phyloP scores from a whole-genome alignment of 192 early-diverging fungal genomes.

The Bifiguratus adelaidae region DNA sequence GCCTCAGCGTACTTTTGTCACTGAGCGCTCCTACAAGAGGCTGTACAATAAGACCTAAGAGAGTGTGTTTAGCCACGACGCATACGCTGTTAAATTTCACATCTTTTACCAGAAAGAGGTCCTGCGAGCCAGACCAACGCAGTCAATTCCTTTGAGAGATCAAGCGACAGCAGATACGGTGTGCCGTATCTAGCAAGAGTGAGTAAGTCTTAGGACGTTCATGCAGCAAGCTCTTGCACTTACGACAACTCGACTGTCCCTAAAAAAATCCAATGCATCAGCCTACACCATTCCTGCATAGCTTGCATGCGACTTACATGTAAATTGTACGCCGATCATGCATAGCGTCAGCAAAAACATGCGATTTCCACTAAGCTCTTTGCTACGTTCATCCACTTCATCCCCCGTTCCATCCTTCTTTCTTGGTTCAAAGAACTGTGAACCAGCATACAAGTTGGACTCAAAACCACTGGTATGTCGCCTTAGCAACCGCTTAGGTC shows the following conservation, averaged over 20 bases:
- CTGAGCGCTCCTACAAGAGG: constrained; percentile 77
- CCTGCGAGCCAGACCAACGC: constrained; percentile 77
- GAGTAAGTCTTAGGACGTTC: neutral
- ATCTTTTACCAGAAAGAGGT: constrained; percentile 42
- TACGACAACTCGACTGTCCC: constrained; percentile 62
- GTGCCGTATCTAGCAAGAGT: constrained; percentile 52
- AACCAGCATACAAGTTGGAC: too few species aligned
- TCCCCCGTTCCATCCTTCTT: too few species aligned
- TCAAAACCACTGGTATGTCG: too few species aligned
- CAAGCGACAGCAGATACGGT: constrained; percentile 54
- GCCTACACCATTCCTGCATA: neutral
- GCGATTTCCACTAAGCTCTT: neutral
- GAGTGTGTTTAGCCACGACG: neutral
- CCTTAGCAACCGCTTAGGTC: too few species aligned
- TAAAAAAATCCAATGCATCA: constrained; percentile 10
- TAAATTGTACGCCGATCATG: constrained; percentile 60
- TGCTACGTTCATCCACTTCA: neutral
- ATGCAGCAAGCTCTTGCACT: constrained; percentile 1
- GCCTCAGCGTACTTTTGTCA: constrained; percentile 55
- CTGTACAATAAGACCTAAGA: constrained; percentile 47
- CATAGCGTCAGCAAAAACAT: constrained; percentile 37
- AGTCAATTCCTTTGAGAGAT: constrained; percentile 47
- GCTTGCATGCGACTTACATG: constrained; percentile 34
- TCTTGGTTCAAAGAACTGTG: too few species aligned
- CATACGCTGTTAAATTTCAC: neutral